Percentiles rank a stretch among this genome's conserved stretches.
These are phyloP conservation scores for Arthrinium phaeospermum DNA, from an alignment of 2,329 filamentous ascomycete genomes.

Conservation along the genomic window DNA sequence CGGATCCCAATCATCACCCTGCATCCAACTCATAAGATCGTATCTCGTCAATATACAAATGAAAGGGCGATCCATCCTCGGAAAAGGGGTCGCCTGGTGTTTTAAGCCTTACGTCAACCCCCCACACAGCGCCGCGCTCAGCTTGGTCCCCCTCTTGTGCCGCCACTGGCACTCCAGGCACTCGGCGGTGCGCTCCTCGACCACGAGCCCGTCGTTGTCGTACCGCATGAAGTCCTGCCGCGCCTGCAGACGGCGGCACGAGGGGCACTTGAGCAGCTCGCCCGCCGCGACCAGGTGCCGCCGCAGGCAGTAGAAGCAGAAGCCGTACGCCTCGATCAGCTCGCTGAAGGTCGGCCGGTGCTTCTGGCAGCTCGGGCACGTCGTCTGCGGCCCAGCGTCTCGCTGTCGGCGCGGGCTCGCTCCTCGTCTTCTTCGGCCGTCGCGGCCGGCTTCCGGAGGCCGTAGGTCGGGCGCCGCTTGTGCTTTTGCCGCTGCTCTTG, in stretches of 20 bases:
- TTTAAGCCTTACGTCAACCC: no score
- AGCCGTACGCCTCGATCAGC: conserved; percentile 11
- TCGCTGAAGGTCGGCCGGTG: not conserved
- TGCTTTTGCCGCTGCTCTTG: not conserved
- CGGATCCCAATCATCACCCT: no score
- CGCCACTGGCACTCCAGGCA: not conserved
- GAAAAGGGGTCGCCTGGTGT: not conserved
- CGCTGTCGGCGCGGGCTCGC: not conserved
- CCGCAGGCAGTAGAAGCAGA: conserved; percentile 12
- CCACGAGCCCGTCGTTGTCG: not conserved
- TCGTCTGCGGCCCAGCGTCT: not conserved
- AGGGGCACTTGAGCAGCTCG: conserved; percentile 4
- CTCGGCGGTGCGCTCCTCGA: not conserved
- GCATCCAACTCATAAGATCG: no score
- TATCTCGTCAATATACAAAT: no score
- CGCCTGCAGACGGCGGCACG: not conserved
- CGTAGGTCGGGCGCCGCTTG: not conserved
- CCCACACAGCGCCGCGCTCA: not conserved
- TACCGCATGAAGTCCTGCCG: conserved; percentile 6
- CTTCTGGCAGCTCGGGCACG: not conserved
- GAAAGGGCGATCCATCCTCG: not conserved
- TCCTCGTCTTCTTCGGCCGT: not conserved
- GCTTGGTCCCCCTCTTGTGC: not conserved
- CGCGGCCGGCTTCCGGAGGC: not conserved
- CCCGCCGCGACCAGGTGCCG: not conserved